A percentile compares a stretch with the other conserved stretches of the same genome.
Evolutionary conservation across 169 alveolate species (phyloP).

Genomic region (Plasmodium blacklocki): DNA sequence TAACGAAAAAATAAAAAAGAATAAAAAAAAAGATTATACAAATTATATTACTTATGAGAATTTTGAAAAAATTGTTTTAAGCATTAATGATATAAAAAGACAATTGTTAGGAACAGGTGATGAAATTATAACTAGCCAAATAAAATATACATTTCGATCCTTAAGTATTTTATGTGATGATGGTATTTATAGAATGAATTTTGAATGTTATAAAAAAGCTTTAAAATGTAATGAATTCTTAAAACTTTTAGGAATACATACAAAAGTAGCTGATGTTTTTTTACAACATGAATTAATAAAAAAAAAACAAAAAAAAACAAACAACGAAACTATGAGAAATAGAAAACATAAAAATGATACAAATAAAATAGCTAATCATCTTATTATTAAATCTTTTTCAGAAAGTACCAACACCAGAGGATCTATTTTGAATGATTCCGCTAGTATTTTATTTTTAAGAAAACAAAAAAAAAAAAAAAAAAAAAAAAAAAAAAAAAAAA

Average conservation of each 20-base stretch:
- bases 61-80: conserved; percentile 48
- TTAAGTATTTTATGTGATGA: conserved; percentile 65
- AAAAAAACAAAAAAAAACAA: conserved; percentile 13
- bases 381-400: conserved; percentile 11
- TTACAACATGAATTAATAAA: conserved; percentile 8
- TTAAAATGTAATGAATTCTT: conserved; percentile 54
- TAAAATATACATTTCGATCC: conserved; percentile 63
- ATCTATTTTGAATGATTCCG: conserved; percentile 26
- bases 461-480: conserved; percentile 1
- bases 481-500: too few species aligned
- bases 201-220: conserved; percentile 65
- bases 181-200: conserved; percentile 65
- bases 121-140: conserved; percentile 49
- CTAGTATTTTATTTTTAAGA: conserved; percentile 4
- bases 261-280: conserved; percentile 60
- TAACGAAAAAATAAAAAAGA: not conserved
- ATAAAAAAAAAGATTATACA: conserved; percentile 6
- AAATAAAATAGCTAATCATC: not conserved
- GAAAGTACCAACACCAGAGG: conserved; percentile 17
- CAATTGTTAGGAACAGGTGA: conserved; percentile 70
- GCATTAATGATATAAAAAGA: conserved; percentile 70
- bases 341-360: conserved; percentile 4
- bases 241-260: conserved; percentile 42
- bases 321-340: not conserved
- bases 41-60: conserved; percentile 58